Percentiles rank a stretch among this genome's conserved stretches.
These are phyloP conservation scores for Plantago major DNA, from an alignment of 257 asterid genomes.

Conservation along the genomic window DNA sequence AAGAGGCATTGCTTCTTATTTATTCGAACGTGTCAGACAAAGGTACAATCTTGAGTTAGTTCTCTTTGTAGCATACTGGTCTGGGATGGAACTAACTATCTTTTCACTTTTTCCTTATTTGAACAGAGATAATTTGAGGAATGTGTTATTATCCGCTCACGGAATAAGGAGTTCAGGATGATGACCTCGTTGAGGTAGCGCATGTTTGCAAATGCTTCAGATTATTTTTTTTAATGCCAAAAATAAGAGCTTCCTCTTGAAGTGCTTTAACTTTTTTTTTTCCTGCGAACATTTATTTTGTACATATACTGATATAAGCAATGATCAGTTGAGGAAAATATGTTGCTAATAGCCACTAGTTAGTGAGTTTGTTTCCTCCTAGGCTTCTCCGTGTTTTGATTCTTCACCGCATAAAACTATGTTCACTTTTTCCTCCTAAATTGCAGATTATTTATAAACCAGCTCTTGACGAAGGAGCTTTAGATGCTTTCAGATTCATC, in stretches of 20 bases:
- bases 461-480: constrained; percentile 85
- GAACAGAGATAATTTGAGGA: constrained; percentile 62
- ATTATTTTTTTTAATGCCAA: too few species aligned
- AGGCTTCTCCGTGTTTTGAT: background rate
- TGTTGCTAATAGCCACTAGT: too few species aligned
- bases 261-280: too few species aligned
- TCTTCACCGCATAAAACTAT: background rate
- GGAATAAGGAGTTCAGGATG: constrained; percentile 76
- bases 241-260: too few species aligned
- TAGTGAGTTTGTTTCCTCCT: too few species aligned
- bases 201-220: background rate
- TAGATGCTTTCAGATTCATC: constrained; percentile 90
- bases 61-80: background rate
- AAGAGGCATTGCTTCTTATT: constrained; percentile 52
- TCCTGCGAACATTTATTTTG: too few species aligned
- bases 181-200: constrained; percentile 75
- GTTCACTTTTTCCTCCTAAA: background rate
- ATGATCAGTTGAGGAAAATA: too few species aligned
- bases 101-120: constrained; percentile 11
- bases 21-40: constrained; percentile 59
- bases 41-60: constrained; percentile 31
- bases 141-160: constrained; percentile 55
- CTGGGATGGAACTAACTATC: constrained; percentile 2
- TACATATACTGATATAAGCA: too few species aligned
- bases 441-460: constrained; percentile 73